Evolutionary conservation across 2,329 filamentous ascomycete species (phyloP), one percentile per base, ranked within the genome.

Genomic region (Aspergillus sp.): DNA sequence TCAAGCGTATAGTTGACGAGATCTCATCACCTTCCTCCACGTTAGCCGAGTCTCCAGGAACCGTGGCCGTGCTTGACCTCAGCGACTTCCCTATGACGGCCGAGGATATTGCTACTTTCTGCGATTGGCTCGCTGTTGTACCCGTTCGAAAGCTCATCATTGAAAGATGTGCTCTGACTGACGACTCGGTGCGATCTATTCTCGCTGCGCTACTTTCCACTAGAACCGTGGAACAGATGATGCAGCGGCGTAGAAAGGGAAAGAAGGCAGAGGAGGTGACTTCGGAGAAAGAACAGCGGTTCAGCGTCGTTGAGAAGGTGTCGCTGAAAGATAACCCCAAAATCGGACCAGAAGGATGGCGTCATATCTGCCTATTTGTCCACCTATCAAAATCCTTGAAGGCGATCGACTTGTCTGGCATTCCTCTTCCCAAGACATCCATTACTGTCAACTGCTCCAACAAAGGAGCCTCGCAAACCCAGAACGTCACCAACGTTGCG

Each of bases 61-160:
- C 91, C 13, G 90, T 98, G 1, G 86, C 87, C 57, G 91, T 89
- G 72, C 80, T 99, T 8, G 91, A 98, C 72, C 82, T 98, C 21
- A 92, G 89, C 0, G 91, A 91, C 15, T 96, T 95, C 65, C 88
- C 89, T 73, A 84, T 99, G 78, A 90, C 94, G 61, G 78, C 96
- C 49, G 85, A 89, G 2, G 95, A 99, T 72, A 83, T 97, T 25
- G 78, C 93, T 54, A 97, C 95, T 0, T 82, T 99, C 2, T 91
- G 93, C 53, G 95, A 99, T 73, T 99, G 94, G 82, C 82, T 99
- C 43, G 94, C 95, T 5, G 88, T 99, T 6, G 94, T 98, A 0
- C 94, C 95, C 0, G 89, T 98, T 2, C 89, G 91, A 67, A 92
- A 96, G 70, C 78, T 99, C 0, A 82, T 96, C 6, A 78, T 98